phyloP scores from a whole-genome alignment of 345 rosid genomes.

The Cardamine chenopodiifolia region DNA sequence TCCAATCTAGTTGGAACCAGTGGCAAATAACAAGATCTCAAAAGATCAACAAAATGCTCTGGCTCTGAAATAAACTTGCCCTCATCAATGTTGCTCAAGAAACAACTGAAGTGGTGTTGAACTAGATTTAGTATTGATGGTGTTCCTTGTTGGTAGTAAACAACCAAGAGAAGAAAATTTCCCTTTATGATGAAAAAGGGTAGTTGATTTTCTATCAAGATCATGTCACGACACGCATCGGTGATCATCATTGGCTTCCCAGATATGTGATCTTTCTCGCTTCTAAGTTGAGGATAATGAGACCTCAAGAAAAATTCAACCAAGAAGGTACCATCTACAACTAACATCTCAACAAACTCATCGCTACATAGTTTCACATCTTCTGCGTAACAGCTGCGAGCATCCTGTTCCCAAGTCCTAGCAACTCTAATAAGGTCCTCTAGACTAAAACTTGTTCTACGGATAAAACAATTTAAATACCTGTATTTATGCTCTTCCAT shows the following conservation, averaged over 20 bases:
- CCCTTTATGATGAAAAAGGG: slow-evolving; percentile 23
- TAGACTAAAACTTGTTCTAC: slow-evolving; percentile 28
- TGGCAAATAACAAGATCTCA: slow-evolving; percentile 34
- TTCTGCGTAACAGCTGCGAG: slow-evolving; percentile 44
- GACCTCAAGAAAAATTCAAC: slow-evolving; percentile 46
- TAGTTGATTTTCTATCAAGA: slow-evolving; percentile 32
- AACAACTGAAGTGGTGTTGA: slow-evolving; percentile 27
- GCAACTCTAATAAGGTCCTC: slow-evolving; percentile 17
- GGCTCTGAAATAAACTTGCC: slow-evolving; percentile 12
- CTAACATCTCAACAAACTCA: slow-evolving; percentile 43
- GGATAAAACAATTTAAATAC: slow-evolving; percentile 38
- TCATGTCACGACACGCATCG: slow-evolving; percentile 34
- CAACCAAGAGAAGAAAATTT: slow-evolving; percentile 5
- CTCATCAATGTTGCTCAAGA: slow-evolving; percentile 11
- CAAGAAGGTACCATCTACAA: slow-evolving; percentile 42
- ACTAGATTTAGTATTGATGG: slow-evolving; percentile 37
- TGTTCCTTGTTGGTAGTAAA: slow-evolving; percentile 28
- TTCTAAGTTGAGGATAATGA: neutral
- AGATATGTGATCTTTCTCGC: slow-evolving; percentile 38
- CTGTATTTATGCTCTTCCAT: slow-evolving; percentile 44
- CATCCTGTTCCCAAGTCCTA: slow-evolving; percentile 34
- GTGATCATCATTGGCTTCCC: slow-evolving; percentile 41
- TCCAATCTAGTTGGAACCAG: neutral
- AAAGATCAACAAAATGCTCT: slow-evolving; percentile 36
- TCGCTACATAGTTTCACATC: slow-evolving; percentile 15